Evolutionary conservation across 495 filamentous ascomycete genomes (phyloP).

Genomic region (Trichoderma reesei): DNA sequence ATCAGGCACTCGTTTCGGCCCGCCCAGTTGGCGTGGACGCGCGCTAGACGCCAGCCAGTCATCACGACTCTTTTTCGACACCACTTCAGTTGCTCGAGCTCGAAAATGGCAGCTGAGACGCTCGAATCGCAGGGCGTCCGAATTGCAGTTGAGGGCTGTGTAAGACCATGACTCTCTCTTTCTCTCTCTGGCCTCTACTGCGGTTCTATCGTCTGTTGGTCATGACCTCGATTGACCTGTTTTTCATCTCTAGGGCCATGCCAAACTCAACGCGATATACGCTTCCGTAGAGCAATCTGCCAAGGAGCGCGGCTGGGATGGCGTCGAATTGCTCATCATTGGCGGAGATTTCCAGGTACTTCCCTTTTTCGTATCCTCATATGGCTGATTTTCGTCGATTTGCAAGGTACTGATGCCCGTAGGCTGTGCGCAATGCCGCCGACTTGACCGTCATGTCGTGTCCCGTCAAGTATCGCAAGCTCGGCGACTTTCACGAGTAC

Average conservation of each 20-base stretch:
- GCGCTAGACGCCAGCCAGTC: neutral
- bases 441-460: constrained; percentile 83
- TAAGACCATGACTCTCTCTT: too few species aligned
- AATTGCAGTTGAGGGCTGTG: constrained; percentile 69
- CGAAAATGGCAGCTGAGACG: constrained; percentile 12
- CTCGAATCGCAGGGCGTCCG: constrained; percentile 34
- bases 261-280: constrained; percentile 84
- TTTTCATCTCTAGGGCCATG: constrained; percentile 63
- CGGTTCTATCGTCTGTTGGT: constrained; percentile 2
- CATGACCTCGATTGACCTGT: neutral
- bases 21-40: neutral
- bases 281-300: constrained; percentile 55
- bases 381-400: neutral
- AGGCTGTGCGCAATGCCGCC: constrained; percentile 77
- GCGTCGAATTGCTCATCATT: constrained; percentile 76
- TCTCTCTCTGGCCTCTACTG: neutral
- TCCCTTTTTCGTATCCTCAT: constrained; percentile 3
- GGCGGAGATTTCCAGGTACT: constrained; percentile 84
- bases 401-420: neutral
- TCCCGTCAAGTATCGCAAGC: constrained; percentile 67
- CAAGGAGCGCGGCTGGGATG: constrained; percentile 58
- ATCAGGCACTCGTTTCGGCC: neutral
- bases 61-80: neutral
- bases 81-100: neutral
- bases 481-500: constrained; percentile 89